Base-by-base conservation (phyloP, 73 alveolate species). In the Loxodes magnus region DNA sequence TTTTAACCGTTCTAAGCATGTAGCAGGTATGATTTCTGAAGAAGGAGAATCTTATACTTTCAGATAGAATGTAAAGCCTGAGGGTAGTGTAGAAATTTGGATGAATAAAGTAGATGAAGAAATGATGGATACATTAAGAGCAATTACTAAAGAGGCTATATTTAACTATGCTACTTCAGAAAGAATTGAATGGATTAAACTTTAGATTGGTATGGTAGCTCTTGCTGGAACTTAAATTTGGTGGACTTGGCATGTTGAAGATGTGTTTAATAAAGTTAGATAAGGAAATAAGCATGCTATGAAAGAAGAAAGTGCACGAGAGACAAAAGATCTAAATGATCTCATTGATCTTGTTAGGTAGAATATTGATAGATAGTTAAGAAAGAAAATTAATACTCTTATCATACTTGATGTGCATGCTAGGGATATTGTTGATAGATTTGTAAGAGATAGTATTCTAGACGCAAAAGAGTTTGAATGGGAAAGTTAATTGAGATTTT, bases 161-260 rank as follows among this genome's bases (percentile, higher is more conserved):
- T 91, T 81, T 78, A 80, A 78, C 77, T 93, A 93, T 71, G 96
- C 99, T 3, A 84, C 85, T 53, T 85, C 77, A 59, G 97, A 93
- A 67, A 57, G 98, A 52, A 75, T 85, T 70, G 85, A 82, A 43
- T 95, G 98, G 97, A 85, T 93, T 38, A 81, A 71, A 31, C 77
- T 62, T 44, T 66, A 93, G 62, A 56, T 95, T 12, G 99, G 99
- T 27, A 94, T 93, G 98, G 95, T 95, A 17, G 85, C 97, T 26
- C 82, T 95, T 7, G 94, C 84, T 23, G 98, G 98, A 28, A 81
- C 97, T 19, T 94, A 95, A 79, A 88, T 94, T 55, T 93, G 99
- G 99, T 95, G 99, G 99, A 95, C 99, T 10, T 93, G 97, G 93
- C 75, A 91, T 41, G 97, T 95, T 15, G 98, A 95, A 78, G 96